Base-by-base conservation (phyloP, 345 rosid genomes). In the Salix exigua region DNA sequence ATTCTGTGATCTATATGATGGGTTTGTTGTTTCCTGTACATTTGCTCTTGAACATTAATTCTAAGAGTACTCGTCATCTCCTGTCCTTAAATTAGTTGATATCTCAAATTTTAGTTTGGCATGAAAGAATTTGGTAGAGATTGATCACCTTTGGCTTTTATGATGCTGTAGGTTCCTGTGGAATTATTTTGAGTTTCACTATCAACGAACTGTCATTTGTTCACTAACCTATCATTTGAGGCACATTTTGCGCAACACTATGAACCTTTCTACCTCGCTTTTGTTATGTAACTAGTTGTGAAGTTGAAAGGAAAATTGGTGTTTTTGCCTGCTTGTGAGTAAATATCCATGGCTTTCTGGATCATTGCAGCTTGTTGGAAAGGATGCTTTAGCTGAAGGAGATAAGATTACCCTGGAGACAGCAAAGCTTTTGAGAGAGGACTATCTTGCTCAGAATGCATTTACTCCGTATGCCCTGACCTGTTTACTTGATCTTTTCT, bases 361-460 rank as follows among this genome's bases (percentile, higher is more conserved):
- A 73, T 78, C 71, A 11, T 64, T 81, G 83, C 90, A 96, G 97
- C 98, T 96, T 85, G 99, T 96, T 37, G 99, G 99, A 73, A 96
- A 96, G 87, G 99, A 96, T 88, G 99, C 99, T 70, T 82, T 96
- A 55, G 99, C 99, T 35, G 99, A 96, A 86, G 87, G 77, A 68
- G 99, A 96, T 79, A 96, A 96, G 87, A 96, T 96, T 81, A 96
- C 93, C 2, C 83, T 96, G 73, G 99, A 96, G 87, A 92, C 97
- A 75, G 99, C 99, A 63, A 96, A 96, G 87, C 94, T 96, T 82
- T 85, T 96, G 85, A 94, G 99, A 83, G 99, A 96, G 86, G 99
- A 96, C 78, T 96, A 90, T 88, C 97, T 96, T 81, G 99, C 99
- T 81, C 98, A 94, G 86, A 96, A 96, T 83, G 99, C 99, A 19